Base-by-base conservation (phyloP, 768 basidiomycete genomes). In the Dioszegia aurantiaca region DNA sequence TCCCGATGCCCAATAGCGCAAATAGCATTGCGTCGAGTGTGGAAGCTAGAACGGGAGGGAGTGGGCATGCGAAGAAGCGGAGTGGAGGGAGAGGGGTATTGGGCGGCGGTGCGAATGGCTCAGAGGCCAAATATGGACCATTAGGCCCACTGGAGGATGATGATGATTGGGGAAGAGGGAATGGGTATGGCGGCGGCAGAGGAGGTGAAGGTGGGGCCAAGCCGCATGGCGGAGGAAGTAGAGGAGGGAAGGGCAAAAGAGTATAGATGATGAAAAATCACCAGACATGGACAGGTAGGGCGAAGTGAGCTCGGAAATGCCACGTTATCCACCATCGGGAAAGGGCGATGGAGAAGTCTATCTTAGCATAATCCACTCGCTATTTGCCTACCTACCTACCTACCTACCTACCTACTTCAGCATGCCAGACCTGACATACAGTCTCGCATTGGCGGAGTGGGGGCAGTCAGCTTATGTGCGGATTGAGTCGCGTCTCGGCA, bases 21-120 rank as follows among this genome's bases (percentile, higher is more conserved):
- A 54, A 65, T 45, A 60, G 46, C n/a, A 17, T 59, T 4, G 56
- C 62, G 4, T 66, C 65, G n/a, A 46, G 51, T 28, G 61, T 75
- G 16, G 70, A 77, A 55, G 59, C 56, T 40, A 59, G 67, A 33
- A 45, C 55, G 4, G 41, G 42, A 11, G 67, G 65, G 1, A 39
- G 41, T n/a, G 75, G 75, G 12, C 76, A 77, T 58, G 72, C 70
- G 12, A 77, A 77, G 69, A 73, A 71, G 56, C 51, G 76, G 40
- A 66, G 63, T 21, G 74, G 69, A 4, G 74, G 76, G 1, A 39
- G 51, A 53, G 51, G 51, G 19, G 51, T 53, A 1, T 41, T 53
- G 51, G 65, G 56, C 9, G 61, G 60, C n/a, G 46, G 62, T 21
- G 46, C 46, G 23, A 63, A 60, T 16, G 60, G 58, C 16, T 27